phyloP scores from a whole-genome alignment of 2,329 filamentous ascomycete species.

The Beauveria varroae region DNA sequence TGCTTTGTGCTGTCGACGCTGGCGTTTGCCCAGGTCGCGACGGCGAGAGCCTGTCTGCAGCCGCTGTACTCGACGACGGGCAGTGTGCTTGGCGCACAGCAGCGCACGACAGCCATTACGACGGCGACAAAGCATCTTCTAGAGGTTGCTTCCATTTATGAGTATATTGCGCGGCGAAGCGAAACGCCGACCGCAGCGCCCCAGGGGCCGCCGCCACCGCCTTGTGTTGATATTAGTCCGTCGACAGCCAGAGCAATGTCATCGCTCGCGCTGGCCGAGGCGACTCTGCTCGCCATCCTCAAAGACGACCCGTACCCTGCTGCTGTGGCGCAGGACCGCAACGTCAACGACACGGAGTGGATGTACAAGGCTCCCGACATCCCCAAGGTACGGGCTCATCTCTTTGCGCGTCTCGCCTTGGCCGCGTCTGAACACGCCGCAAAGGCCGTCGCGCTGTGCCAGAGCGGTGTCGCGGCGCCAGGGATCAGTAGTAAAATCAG shows the following conservation, averaged over 20 bases:
- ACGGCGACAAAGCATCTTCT: conserved; percentile 71
- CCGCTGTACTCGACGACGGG: conserved; percentile 62
- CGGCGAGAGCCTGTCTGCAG: conserved; percentile 65
- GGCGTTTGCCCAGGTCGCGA: conserved; percentile 63
- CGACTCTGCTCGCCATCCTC: conserved; percentile 78
- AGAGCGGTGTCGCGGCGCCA: conserved; percentile 27
- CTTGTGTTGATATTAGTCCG: conserved; percentile 47
- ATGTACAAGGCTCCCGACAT: conserved; percentile 90
- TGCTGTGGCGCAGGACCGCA: conserved; percentile 71
- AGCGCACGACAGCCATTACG: conserved; percentile 62
- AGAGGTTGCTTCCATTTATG: conserved; percentile 70
- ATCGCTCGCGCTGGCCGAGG: conserved; percentile 72
- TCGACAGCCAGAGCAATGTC: conserved; percentile 48
- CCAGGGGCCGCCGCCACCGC: conserved; percentile 29
- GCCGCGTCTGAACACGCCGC: conserved; percentile 83
- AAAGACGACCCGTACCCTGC: conserved; percentile 94
- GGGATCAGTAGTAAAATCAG: conserved; percentile 43
- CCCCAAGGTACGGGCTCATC: conserved; percentile 77
- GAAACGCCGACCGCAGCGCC: conserved; percentile 23
- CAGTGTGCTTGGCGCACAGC: conserved; percentile 53
- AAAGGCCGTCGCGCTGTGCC: conserved; percentile 52
- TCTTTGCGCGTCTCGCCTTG: conserved; percentile 82
- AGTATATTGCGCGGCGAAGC: conserved; percentile 56
- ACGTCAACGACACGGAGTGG: conserved; percentile 83
- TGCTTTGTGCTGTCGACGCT: conserved; percentile 72